Evolutionary conservation across 495 filamentous ascomycete species (phyloP).

Genomic region (Neurospora cerealis): DNA sequence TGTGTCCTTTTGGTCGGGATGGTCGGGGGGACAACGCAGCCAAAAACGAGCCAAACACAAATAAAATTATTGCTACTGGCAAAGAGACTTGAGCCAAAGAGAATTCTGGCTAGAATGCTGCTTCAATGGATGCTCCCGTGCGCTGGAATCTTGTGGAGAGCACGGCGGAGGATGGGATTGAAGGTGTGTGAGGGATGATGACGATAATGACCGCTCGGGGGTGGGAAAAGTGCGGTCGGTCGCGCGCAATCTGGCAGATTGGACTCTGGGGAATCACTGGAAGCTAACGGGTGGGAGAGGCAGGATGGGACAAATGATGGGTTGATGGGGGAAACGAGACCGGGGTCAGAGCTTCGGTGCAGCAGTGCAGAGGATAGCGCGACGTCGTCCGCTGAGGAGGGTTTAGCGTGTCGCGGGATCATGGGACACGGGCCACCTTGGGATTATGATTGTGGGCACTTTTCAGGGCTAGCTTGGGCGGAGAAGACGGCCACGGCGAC

Average conservation of each 20-base stretch:
- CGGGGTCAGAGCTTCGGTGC: slow-evolving; percentile 9
- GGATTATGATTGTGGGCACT: not conserved
- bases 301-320: slow-evolving; percentile 11
- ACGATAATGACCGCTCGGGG: not conserved
- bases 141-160: not conserved
- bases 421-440: slow-evolving; percentile 15
- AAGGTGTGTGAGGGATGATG: not conserved
- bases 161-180: not conserved
- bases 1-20: not conserved
- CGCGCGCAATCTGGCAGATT: not conserved
- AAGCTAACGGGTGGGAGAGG: not conserved
- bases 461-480: not conserved
- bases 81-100: not conserved
- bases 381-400: slow-evolving; percentile 8
- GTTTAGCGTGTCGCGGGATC: slow-evolving; percentile 10
- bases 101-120: not conserved
- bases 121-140: not conserved
- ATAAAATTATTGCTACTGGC: not conserved
- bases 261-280: not conserved
- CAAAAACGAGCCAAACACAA: not conserved
- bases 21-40: not conserved
- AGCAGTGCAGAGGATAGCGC: slow-evolving; percentile 8
- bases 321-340: slow-evolving; percentile 14
- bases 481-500: not conserved
- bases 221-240: not conserved